Evolutionary conservation across 106 monocot genomes (phyloP).

Genomic region (Alisma plantagoaquatica): DNA sequence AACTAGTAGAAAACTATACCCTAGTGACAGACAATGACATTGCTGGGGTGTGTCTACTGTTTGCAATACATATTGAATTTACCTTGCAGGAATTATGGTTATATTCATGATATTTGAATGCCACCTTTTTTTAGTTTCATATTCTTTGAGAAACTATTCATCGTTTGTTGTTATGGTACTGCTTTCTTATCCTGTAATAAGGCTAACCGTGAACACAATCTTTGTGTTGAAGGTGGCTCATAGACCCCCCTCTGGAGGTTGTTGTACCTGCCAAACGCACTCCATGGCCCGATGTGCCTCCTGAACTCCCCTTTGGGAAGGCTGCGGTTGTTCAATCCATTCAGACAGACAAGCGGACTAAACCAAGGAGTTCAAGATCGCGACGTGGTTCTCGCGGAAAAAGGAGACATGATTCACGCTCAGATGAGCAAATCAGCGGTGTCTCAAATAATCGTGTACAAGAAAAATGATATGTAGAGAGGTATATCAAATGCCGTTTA

Average conservation of each 20-base stretch:
- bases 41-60: too few relatives aligned
- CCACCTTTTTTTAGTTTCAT: too few relatives aligned
- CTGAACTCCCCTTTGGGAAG: slow-evolving; percentile 24
- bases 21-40: too few relatives aligned
- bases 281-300: slow-evolving; percentile 64
- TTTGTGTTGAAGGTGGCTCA: slow-evolving; percentile 60
- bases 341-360: slow-evolving; percentile 13
- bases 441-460: not conserved
- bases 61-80: too few relatives aligned
- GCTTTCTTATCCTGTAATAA: too few relatives aligned
- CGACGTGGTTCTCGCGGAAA: slow-evolving; percentile 39
- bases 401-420: slow-evolving; percentile 27
- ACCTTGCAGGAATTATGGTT: too few relatives aligned
- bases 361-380: slow-evolving; percentile 36
- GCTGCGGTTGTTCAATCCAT: not conserved
- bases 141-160: too few relatives aligned
- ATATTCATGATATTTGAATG: too few relatives aligned
- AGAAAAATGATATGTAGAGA: not conserved
- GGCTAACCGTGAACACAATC: too few relatives aligned
- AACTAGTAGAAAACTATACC: too few relatives aligned
- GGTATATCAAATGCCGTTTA: too few relatives aligned
- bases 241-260: slow-evolving; percentile 53
- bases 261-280: slow-evolving; percentile 50
- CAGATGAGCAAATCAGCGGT: slow-evolving; percentile 5
- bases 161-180: too few relatives aligned